Percentiles rank a stretch among this genome's conserved stretches.
Evolutionary conservation across 2,329 filamentous ascomycete genomes (phyloP).

Genomic region (Fusarium napiforme): DNA sequence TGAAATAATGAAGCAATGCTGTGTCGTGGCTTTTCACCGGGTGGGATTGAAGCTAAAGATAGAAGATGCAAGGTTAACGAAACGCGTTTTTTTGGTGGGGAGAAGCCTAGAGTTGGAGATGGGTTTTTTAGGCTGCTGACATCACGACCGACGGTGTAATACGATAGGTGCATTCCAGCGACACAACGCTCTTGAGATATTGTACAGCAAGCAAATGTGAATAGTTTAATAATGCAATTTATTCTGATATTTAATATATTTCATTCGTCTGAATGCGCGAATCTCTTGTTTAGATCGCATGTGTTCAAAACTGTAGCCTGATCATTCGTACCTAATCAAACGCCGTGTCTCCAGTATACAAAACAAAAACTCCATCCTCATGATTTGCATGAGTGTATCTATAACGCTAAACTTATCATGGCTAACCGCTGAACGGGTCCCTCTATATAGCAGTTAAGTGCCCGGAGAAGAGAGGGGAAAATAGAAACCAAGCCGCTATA

Average conservation of each 20-base stretch:
- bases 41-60: constrained; percentile 18
- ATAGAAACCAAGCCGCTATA: not conserved
- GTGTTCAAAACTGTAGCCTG: not conserved
- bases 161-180: constrained; percentile 17
- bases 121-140: constrained; percentile 40
- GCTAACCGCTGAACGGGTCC: not conserved
- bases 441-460: not conserved
- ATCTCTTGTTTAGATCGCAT: not conserved
- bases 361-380: constrained; percentile 22
- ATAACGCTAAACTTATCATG: not conserved
- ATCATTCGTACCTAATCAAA: constrained; percentile 10
- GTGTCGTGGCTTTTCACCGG: constrained; percentile 18
- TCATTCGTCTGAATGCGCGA: constrained; percentile 9
- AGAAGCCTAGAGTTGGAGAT: constrained; percentile 1
- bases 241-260: not conserved
- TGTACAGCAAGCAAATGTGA: not conserved
- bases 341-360: constrained; percentile 13
- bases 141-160: constrained; percentile 31
- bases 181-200: not conserved
- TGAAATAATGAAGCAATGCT: not conserved
- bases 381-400: constrained; percentile 8
- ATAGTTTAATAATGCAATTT: not conserved
- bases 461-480: not conserved
- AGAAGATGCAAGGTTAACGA: constrained; percentile 32
- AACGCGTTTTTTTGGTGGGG: constrained; percentile 42